Conservation (phyloP, 805 yeast species). For the Debaryomyces prosopidis region DNA sequence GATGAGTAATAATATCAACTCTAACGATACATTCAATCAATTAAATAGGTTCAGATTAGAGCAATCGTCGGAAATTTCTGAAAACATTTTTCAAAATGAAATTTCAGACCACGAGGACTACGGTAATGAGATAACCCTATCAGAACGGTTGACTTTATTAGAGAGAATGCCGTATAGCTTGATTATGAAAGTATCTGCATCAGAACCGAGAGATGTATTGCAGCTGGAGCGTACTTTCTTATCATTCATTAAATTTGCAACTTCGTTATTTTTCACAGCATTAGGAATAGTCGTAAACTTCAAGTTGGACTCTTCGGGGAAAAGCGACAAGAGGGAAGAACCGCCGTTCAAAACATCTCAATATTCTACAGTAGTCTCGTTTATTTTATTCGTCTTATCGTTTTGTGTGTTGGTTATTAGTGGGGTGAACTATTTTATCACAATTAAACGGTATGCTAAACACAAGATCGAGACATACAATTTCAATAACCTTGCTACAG, state of each 20-base stretch:
- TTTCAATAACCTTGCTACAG: conserved; percentile 29
- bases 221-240: conserved; percentile 56
- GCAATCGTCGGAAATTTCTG: not conserved
- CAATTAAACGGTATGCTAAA: conserved; percentile 45
- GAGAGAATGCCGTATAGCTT: conserved; percentile 17
- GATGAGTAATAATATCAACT: too few relatives aligned
- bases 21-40: not conserved
- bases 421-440: conserved; percentile 41
- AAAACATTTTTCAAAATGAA: not conserved
- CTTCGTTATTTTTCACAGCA: conserved; percentile 46
- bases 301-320: conserved; percentile 35
- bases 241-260: conserved; percentile 48
- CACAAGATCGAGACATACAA: conserved; percentile 41
- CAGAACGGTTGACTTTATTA: conserved; percentile 4
- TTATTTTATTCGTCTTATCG: conserved; percentile 37
- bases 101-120: not conserved
- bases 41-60: not conserved
- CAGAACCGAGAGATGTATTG: conserved; percentile 56
- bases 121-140: not conserved
- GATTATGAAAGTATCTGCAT: conserved; percentile 23
- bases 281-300: conserved; percentile 48
- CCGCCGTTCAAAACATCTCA: conserved; percentile 8
- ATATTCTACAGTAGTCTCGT: conserved; percentile 33
- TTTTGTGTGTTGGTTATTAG: conserved; percentile 38
- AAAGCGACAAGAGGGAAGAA: conserved; percentile 3